phyloP scores from a whole-genome alignment of 805 yeast species.

The Hanseniaspora thailandica region DNA sequence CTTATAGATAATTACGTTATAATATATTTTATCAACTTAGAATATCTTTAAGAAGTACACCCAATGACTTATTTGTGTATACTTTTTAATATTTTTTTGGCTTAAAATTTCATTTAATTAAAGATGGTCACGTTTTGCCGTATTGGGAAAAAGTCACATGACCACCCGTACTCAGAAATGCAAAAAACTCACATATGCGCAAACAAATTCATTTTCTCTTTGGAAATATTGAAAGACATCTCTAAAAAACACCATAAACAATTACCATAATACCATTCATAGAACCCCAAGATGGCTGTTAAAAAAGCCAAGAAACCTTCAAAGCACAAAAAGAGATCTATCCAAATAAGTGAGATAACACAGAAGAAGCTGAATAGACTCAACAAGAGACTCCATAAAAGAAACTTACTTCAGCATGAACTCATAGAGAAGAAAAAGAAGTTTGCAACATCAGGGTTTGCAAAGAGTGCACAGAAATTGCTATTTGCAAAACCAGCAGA shows the following conservation, averaged over 20 bases:
- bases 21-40: too few relatives aligned
- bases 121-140: not conserved
- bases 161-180: not conserved
- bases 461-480: not conserved
- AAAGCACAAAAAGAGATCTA: conserved; percentile 2
- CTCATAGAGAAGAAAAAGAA: not conserved
- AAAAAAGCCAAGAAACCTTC: not conserved
- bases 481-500: not conserved
- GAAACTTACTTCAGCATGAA: not conserved
- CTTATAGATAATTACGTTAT: not conserved
- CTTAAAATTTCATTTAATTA: not conserved
- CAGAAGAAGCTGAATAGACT: conserved; percentile 4
- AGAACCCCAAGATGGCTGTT: too few relatives aligned
- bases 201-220: too few relatives aligned
- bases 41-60: not conserved
- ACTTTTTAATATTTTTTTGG: not conserved
- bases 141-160: not conserved
- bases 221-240: too few relatives aligned
- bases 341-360: conserved; percentile 1
- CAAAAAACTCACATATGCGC: not conserved
- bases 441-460: not conserved
- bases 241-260: too few relatives aligned
- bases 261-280: too few relatives aligned
- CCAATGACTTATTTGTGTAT: not conserved
- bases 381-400: not conserved